These are phyloP conservation scores for Fusarium neocosmosporiellum DNA, from an alignment of 2,329 filamentous ascomycete species.

Conservation along the genomic window DNA sequence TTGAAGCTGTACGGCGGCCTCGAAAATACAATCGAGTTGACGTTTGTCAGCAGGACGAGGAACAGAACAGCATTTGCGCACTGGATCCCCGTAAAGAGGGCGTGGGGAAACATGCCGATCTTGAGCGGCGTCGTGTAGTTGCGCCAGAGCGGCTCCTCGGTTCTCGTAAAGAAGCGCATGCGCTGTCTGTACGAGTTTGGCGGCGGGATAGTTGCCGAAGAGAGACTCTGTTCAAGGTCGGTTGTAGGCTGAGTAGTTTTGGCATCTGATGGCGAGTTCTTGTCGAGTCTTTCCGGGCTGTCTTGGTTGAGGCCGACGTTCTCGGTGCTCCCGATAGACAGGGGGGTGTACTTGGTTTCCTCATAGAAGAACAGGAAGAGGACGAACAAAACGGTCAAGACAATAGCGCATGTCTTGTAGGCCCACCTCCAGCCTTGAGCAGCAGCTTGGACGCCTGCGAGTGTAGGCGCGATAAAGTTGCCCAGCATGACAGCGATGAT, in stretches of 20 bases:
- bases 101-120: constrained; percentile 46
- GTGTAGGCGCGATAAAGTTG: constrained; percentile 26
- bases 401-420: constrained; percentile 28
- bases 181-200: not conserved
- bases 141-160: constrained; percentile 16
- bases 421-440: constrained; percentile 24
- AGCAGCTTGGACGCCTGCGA: constrained; percentile 26
- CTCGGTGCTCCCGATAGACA: not conserved
- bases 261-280: not conserved
- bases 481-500: constrained; percentile 41
- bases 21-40: constrained; percentile 48
- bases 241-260: not conserved
- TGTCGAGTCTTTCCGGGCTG: not conserved
- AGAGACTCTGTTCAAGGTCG: not conserved
- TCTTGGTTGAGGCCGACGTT: not conserved
- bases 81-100: constrained; percentile 45
- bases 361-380: constrained; percentile 33
- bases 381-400: constrained; percentile 23
- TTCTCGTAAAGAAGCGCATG: constrained; percentile 17
- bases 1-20: constrained; percentile 44
- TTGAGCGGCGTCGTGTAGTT: constrained; percentile 6
- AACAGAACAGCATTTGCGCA: constrained; percentile 16
- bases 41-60: constrained; percentile 25
- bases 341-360: constrained; percentile 40
- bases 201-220: not conserved